phyloP scores from a whole-genome alignment of 306 rosid genomes.

The Gastrolobium villosum region DNA sequence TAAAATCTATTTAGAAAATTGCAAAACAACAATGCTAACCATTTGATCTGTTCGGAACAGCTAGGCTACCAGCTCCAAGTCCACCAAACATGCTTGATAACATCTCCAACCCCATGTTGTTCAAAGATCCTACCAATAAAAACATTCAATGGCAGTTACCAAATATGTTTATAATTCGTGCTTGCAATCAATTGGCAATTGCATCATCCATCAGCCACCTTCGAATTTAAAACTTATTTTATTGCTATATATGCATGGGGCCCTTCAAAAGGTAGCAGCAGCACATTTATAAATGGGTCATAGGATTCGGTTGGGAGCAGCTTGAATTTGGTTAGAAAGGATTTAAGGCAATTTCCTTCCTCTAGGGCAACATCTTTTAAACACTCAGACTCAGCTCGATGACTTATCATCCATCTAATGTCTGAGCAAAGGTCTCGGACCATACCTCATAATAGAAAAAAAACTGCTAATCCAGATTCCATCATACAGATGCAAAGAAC shows the following conservation, averaged over 20 bases:
- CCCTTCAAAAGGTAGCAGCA: constrained; percentile 5
- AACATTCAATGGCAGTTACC: constrained; percentile 23
- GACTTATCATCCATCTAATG: constrained; percentile 22
- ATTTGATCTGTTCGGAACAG: constrained; percentile 74
- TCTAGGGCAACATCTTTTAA: constrained; percentile 20
- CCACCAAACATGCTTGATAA: constrained; percentile 93
- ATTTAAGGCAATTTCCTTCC: constrained; percentile 5
- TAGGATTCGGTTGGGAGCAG: neutral
- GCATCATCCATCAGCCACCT: constrained; percentile 39
- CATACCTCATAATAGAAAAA: neutral
- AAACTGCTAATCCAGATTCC: neutral
- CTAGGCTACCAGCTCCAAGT: constrained; percentile 85
- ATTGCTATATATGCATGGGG: constrained; percentile 17
- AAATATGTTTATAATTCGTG: constrained; percentile 13
- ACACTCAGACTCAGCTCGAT: constrained; percentile 28
- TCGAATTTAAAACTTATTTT: constrained; percentile 9
- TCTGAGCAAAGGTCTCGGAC: neutral
- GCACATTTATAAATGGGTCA: constrained; percentile 12
- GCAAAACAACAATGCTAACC: constrained; percentile 55
- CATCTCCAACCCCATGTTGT: constrained; percentile 75
- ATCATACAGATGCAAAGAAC: neutral
- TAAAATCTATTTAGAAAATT: constrained; percentile 32
- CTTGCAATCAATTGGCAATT: constrained; percentile 32
- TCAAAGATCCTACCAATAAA: constrained; percentile 54
- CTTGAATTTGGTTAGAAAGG: constrained; percentile 27